Evolutionary conservation across 306 rosid species (phyloP), one percentile per base, ranked within the genome.

Genomic region (Morella rubra): DNA sequence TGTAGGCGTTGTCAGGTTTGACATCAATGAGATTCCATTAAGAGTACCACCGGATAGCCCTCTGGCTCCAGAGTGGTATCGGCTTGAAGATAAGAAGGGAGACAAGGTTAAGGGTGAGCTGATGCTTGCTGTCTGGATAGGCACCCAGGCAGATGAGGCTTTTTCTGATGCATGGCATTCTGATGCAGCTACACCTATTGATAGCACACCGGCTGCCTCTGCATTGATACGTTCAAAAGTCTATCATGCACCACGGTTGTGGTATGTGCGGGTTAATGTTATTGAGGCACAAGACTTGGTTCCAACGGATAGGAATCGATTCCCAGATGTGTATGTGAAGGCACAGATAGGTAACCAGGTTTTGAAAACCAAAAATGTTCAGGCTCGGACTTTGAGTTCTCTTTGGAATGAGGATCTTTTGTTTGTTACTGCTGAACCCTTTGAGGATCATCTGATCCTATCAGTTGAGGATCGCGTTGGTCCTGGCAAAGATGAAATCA

Each of bases 121-220:
- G 45, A 93, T 93, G 98, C 90, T 91, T 22, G 97, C 96, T 19
- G 92, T 93, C n/a, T 91, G 97, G 97, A 83, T 93, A 78, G 98
- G 98, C 13, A 93, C 97, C 8, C 97, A 93, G 84, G 97, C 97
- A 24, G 97, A 93, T 64, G 97, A 93, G 73, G 89, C 98, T 0
- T 93, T 93, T 73, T 85, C 96, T 24, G 96, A 93, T 78, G 92
- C 98, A 9, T 93, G 98, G 98, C 91, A 90, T 80, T 93, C 94
- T 45, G 93, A 90, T 71, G 91, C 91, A 37, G 96, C 90, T 66
- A 80, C 86, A 44, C 89, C 91, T 49, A 59, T 84, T 66, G 88
- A 86, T 73, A 80, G 85, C 85, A 60, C 86, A 47, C 79, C 84
- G 14, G 81, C 84, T 45, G 75, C 85, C 65, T 83, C 90, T 10